Evolutionary conservation across 805 yeast genomes (phyloP), one percentile per base, ranked within the genome.

Genomic region (Candida sonorensis): DNA sequence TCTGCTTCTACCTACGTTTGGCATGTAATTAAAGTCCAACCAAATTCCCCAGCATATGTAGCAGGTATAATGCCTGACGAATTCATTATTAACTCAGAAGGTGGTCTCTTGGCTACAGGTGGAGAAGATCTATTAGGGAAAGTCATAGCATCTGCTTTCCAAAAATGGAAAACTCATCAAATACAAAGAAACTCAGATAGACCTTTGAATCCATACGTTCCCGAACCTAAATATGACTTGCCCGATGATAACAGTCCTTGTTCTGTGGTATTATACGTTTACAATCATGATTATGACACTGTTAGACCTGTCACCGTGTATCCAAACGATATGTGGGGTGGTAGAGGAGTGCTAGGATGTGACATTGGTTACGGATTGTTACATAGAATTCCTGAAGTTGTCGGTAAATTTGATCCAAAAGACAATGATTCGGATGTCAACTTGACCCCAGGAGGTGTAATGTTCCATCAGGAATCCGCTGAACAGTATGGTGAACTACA

Each of bases 291-390:
- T 48, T 81, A 76, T 48, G 92, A 90, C 51, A 69, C 81, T 10
- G 78, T 86, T 24, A 70, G 98, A 45, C 95, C 95, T 0, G 88
- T 90, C 4, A 77, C 83, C 0, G 84, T 88, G n/a, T 64, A 72
- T 33, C 81, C 85, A 3, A 62, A 69, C n/a, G 67, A 69, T n/a
- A 55, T 62, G 12, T 83, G 92, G 86, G 85, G 87, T n/a, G 86
- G 88, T 11, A 70, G 64, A 42, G 95, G 95, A 1, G 64, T 86
- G 23, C 60, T 90, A 23, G 98, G 98, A 2, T 87, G 96, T 59
- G 94, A 88, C 42, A 94, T 90, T 13, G 97, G 97, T 0, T 88
- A 87, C 48, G 98, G 98, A 0, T 67, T 82, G 31, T 62, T 90
- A 31, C 97, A 90, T 52, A 42, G 48, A 23, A 36, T 55, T n/a